Conservation (phyloP, 495 filamentous ascomycete genomes). For the Hypomontagnella submonticulosa region DNA sequence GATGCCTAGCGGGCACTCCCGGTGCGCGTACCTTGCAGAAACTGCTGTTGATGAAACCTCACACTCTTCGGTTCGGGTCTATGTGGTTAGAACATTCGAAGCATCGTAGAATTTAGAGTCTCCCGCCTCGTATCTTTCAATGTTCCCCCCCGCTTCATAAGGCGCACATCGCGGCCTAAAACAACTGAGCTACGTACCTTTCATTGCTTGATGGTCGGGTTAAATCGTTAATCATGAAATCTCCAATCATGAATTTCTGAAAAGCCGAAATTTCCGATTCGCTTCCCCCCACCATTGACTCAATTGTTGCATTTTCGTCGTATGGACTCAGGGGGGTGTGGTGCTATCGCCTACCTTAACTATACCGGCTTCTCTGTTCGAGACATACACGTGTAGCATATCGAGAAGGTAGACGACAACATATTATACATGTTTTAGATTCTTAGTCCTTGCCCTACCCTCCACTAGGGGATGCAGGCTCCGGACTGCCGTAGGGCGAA, state of each 20-base stretch:
- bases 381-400: constrained; percentile 33
- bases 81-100: constrained; percentile 9
- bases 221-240: constrained; percentile 10
- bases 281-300: constrained; percentile 2
- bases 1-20: constrained; percentile 21
- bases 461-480: constrained; percentile 44
- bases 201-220: background rate
- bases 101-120: constrained; percentile 19
- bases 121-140: background rate
- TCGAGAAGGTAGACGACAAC: constrained; percentile 32
- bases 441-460: constrained; percentile 34
- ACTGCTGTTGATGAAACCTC: constrained; percentile 30
- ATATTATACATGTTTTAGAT: constrained; percentile 30
- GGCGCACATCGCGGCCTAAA: constrained; percentile 20
- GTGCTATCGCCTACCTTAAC: constrained; percentile 31
- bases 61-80: constrained; percentile 5
- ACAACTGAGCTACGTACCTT: constrained; percentile 11
- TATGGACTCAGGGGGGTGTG: constrained; percentile 32
- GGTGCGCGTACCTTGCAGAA: constrained; percentile 41
- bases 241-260: constrained; percentile 19
- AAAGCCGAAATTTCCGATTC: constrained; percentile 41
- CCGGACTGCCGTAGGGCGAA: constrained; percentile 28
- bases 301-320: constrained; percentile 20
- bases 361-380: constrained; percentile 16
- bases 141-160: background rate